A percentile compares a stretch with the other conserved stretches of the same genome.
Conservation (phyloP, 305 asterid genomes). For the Caryopteris hybrid region DNA sequence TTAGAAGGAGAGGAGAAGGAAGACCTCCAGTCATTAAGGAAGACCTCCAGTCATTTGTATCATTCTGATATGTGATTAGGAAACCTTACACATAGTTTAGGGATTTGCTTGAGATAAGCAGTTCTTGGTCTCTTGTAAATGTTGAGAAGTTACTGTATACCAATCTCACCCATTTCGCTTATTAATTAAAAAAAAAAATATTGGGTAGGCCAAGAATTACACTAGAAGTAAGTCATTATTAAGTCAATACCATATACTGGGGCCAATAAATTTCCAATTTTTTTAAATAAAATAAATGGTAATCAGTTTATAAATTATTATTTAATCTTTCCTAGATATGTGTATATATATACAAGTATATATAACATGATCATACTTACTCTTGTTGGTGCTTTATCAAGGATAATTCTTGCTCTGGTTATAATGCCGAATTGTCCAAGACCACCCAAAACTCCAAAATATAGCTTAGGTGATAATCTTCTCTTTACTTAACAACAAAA, state of each 20-base stretch:
- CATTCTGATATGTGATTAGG: slow-evolving; percentile 34
- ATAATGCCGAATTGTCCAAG: slow-evolving; percentile 82
- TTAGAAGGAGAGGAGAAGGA: slow-evolving; percentile 42
- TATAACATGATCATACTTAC: slow-evolving; percentile 16
- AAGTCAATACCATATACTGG: too few relatives aligned
- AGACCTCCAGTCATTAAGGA: slow-evolving; percentile 57
- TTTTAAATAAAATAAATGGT: too few relatives aligned
- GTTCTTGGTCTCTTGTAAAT: slow-evolving; percentile 63
- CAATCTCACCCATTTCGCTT: slow-evolving; percentile 74
- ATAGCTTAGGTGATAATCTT: slow-evolving; percentile 49
- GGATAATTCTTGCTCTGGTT: slow-evolving; percentile 64
- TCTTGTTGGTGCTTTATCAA: slow-evolving; percentile 62
- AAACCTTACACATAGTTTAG: slow-evolving; percentile 62
- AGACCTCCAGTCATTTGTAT: slow-evolving; percentile 48
- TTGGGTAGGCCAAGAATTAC: too few relatives aligned
- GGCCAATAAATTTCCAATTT: too few relatives aligned
- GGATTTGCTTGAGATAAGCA: slow-evolving; percentile 43
- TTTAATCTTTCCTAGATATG: too few relatives aligned
- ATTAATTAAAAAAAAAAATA: background rate
- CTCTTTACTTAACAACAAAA: slow-evolving; percentile 43
- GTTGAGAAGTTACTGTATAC: slow-evolving; percentile 50
- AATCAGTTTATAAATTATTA: too few relatives aligned
- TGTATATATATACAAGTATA: too few relatives aligned
- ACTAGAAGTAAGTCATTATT: too few relatives aligned
- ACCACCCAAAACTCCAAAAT: slow-evolving; percentile 66